Base-by-base conservation (phyloP, 768 basidiomycete genomes). In the Agaricus sinodeliciosus region DNA sequence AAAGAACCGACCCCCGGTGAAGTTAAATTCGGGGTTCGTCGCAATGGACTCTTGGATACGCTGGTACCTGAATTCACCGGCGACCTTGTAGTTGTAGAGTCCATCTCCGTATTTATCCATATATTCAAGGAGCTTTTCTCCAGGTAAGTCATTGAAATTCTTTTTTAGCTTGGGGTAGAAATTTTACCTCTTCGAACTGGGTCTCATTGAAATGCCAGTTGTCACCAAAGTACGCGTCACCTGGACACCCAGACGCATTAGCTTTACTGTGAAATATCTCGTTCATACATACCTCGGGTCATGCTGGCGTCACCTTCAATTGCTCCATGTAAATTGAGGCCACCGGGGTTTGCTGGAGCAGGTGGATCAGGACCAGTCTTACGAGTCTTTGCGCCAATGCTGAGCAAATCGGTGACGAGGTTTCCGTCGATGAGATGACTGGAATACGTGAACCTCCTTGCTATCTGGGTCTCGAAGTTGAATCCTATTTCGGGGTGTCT, bases 181-280 rank as follows among this genome's bases (percentile, higher is more conserved):
- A 26, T 51, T 26, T 31, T 36, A 57, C 62, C 55, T 61, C 45
- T 9, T 59, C 48, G 46, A 57, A 63, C 1, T 58, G 54, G 1
- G 58, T 59, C 40, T 61, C 55, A 43, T 63, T 63, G 36, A 63
- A 59, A 27, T 57, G 59, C 42, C 55, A 51, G 37, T 63, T 60
- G 39, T 60, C 58, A 8, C 58, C 62, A 19, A 59, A 61, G 45
- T 46, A 59, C 28, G 55, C 52, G 46, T 63, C 60, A 12, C 25
- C 57, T 47, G 19, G 16, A 15, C 6, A 36, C 44, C 31, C 28
- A 11, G 11, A 18, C 31, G 2, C 11, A 5, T 45, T 18, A 45
- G 34, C 48, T 48, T 13, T 9, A 31, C 35, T 16, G 13, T 11
- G n/a, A 22, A 16, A 13, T 8, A 5, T 19, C 16, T 16, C 16